Conservation (phyloP, 306 rosid species). For the Cercis canadensis region DNA sequence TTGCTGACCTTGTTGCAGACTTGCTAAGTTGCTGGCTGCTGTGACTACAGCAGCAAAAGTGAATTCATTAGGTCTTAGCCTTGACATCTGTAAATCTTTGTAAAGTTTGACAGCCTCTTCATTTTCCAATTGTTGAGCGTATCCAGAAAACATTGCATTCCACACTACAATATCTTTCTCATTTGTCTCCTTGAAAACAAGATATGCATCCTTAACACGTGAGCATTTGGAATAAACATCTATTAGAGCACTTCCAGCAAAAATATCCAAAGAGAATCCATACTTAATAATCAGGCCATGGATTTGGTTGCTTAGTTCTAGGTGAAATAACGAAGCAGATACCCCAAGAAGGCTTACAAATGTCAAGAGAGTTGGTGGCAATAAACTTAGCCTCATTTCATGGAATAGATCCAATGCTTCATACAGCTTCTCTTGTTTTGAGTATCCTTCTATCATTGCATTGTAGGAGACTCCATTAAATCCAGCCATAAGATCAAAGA, state of each 20-base stretch:
- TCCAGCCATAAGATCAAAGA: constrained; percentile 58
- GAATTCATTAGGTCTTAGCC: constrained; percentile 75
- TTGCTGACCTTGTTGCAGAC: constrained; percentile 79
- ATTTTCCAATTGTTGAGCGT: constrained; percentile 57
- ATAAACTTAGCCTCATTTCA: constrained; percentile 63
- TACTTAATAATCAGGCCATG: constrained; percentile 69
- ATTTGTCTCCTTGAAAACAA: constrained; percentile 71
- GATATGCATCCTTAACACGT: constrained; percentile 62
- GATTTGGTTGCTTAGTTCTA: constrained; percentile 75
- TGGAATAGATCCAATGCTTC: constrained; percentile 72
- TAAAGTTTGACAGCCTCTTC: constrained; percentile 78
- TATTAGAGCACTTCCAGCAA: constrained; percentile 81
- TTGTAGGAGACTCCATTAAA: constrained; percentile 76
- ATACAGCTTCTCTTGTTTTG: constrained; percentile 57
- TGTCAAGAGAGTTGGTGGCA: constrained; percentile 68
- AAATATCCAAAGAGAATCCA: constrained; percentile 70
- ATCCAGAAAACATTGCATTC: constrained; percentile 86
- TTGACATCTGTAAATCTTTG: constrained; percentile 57
- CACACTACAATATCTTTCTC: constrained; percentile 81
- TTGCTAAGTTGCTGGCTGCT: constrained; percentile 72
- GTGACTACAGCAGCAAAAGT: constrained; percentile 76
- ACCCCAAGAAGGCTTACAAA: constrained; percentile 85
- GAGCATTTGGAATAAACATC: constrained; percentile 91
- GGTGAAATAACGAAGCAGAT: constrained; percentile 61
- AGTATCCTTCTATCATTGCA: constrained; percentile 94